Percentiles rank a stretch among this genome's conserved stretches.
phyloP scores from a whole-genome alignment of 2,329 filamentous ascomycete species.

The Xylariales sp. region DNA sequence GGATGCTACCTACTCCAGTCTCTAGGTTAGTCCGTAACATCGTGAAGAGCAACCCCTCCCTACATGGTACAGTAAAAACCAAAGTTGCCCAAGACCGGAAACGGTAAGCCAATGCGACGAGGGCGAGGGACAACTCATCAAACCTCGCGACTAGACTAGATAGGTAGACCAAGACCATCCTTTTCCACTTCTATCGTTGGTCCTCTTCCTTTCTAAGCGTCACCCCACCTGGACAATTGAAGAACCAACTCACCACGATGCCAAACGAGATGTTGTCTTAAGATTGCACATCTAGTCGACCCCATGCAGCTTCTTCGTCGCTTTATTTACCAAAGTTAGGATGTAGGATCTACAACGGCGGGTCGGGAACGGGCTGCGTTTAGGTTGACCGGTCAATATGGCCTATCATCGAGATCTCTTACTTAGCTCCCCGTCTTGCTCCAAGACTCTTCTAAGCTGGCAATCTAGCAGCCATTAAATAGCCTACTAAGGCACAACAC shows the following conservation, averaged over 20 bases:
- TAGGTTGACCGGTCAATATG: neutral
- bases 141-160: conserved; percentile 5
- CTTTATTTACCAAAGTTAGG: neutral
- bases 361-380: conserved; percentile 13
- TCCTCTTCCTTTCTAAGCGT: conserved; percentile 3
- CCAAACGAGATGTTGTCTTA: neutral
- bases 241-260: neutral
- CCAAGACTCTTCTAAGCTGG: conserved; percentile 31
- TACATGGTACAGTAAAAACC: neutral
- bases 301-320: neutral
- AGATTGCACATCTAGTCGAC: neutral
- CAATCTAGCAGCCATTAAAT: neutral
- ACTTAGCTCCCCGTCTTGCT: conserved; percentile 29
- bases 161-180: conserved; percentile 9
- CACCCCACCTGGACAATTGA: conserved; percentile 19
- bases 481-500: neutral
- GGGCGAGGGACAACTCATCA: conserved; percentile 39
- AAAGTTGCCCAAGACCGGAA: conserved; percentile 22
- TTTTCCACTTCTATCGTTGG: conserved; percentile 16
- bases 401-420: conserved; percentile 9
- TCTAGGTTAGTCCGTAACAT: neutral
- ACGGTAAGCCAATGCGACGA: conserved; percentile 35
- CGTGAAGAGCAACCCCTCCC: conserved; percentile 18
- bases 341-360: conserved; percentile 1
- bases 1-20: conserved; percentile 14